Percentiles rank a stretch among this genome's conserved stretches.
Evolutionary conservation across 805 yeast genomes (phyloP).

Genomic region (Candida nonsorbophila): DNA sequence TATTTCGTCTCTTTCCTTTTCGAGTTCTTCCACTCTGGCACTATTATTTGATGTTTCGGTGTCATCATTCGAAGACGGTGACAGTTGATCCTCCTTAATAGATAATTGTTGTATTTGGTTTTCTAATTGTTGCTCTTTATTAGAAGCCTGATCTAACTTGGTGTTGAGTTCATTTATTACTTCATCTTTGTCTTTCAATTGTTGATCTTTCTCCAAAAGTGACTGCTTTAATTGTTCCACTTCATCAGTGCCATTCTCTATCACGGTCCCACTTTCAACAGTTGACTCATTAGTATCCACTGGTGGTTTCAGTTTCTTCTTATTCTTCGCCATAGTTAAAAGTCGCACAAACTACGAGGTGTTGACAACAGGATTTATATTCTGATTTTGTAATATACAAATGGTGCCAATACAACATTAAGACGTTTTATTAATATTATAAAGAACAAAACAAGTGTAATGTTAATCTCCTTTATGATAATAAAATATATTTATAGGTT

Average conservation of each 20-base stretch:
- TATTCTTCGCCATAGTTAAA: conserved; percentile 12
- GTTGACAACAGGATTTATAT: no score
- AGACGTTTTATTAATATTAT: neutral
- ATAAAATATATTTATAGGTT: conserved; percentile 6
- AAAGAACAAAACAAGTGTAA: neutral
- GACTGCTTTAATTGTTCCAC: neutral
- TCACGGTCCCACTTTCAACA: neutral
- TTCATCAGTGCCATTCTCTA: conserved; percentile 1
- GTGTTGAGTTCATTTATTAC: neutral
- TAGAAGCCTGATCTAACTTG: neutral
- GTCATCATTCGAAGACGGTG: no score
- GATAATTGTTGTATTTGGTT: neutral
- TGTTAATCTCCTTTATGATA: neutral
- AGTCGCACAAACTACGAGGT: conserved; percentile 1
- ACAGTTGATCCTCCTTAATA: no score
- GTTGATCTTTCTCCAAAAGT: neutral
- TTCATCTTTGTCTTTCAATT: neutral
- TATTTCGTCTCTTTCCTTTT: conserved; percentile 51
- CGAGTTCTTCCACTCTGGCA: conserved; percentile 22
- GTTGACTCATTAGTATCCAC: conserved; percentile 1
- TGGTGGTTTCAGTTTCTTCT: conserved; percentile 10
- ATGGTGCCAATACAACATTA: no score
- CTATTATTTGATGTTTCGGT: no score
- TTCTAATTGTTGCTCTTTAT: neutral
- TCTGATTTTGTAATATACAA: no score